phyloP scores from a whole-genome alignment of 2,329 filamentous ascomycete genomes.

The Venturiaceae sp. region DNA sequence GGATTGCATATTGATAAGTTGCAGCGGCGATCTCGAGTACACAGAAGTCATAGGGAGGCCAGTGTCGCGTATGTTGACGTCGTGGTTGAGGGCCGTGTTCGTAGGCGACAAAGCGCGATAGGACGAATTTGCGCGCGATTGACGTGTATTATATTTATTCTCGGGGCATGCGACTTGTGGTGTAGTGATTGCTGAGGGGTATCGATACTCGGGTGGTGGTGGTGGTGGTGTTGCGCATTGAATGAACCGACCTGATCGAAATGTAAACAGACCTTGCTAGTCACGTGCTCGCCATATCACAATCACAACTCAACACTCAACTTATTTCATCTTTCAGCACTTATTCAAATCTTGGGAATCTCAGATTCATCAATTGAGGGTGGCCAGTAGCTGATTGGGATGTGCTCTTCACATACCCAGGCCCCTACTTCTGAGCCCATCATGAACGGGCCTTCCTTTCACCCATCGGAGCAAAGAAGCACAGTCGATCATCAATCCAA shows the following conservation, averaged over 20 bases:
- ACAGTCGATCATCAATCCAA: no score
- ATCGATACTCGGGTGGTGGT: neutral
- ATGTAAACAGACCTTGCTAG: no score
- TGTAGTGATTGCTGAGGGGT: neutral
- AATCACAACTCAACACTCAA: no score
- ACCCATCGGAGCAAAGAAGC: no score
- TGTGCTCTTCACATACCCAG: no score
- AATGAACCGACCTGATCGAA: neutral
- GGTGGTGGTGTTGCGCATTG: neutral
- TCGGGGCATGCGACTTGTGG: neutral
- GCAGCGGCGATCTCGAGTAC: constrained; percentile 31
- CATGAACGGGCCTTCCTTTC: no score
- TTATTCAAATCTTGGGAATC: no score
- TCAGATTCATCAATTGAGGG: no score
- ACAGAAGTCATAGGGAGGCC: constrained; percentile 22
- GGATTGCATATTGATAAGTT: constrained; percentile 37
- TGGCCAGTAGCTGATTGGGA: no score
- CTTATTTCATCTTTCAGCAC: no score
- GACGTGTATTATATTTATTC: neutral
- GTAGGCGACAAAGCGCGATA: neutral
- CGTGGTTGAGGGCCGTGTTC: neutral
- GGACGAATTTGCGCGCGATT: neutral
- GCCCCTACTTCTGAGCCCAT: no score
- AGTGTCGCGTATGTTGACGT: constrained; percentile 1
- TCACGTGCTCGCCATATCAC: no score